Evolutionary conservation across 2,329 filamentous ascomycete genomes (phyloP).

Genomic region (Aspergillus udagawae): DNA sequence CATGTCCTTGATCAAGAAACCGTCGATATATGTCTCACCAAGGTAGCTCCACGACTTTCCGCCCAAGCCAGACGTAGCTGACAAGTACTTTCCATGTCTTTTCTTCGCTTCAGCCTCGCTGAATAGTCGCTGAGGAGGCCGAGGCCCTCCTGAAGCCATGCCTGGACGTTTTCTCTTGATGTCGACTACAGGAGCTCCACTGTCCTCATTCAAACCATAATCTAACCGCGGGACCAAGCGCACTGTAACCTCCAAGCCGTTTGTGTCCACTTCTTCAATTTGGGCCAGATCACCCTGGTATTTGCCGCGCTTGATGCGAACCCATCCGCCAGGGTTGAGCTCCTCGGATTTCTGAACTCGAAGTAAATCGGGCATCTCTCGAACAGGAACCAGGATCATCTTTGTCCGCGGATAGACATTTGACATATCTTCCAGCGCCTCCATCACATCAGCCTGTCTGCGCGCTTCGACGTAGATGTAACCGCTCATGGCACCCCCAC

Average conservation of each 20-base stretch:
- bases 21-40: constrained; percentile 84
- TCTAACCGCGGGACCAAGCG: constrained; percentile 86
- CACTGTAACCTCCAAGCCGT: constrained; percentile 82
- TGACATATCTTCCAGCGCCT: constrained; percentile 76
- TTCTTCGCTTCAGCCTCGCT: constrained; percentile 91
- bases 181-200: constrained; percentile 51
- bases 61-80: constrained; percentile 49
- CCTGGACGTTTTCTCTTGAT: constrained; percentile 74
- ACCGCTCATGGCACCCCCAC: constrained; percentile 82
- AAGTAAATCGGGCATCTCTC: constrained; percentile 96
- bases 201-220: constrained; percentile 83
- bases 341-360: constrained; percentile 81
- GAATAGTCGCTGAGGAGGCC: constrained; percentile 85
- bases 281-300: constrained; percentile 89
- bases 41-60: constrained; percentile 78
- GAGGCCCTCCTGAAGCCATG: constrained; percentile 53
- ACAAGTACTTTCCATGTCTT: constrained; percentile 65
- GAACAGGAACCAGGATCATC: constrained; percentile 85
- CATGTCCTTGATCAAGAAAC: constrained; percentile 90
- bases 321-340: constrained; percentile 84
- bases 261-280: constrained; percentile 87
- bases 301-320: constrained; percentile 76
- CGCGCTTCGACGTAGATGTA: constrained; percentile 94
- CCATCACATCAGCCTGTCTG: constrained; percentile 78
- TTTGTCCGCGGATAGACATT: constrained; percentile 87